Evolutionary conservation across 345 rosid genomes (phyloP).

Genomic region (Stellera chamaejasme): DNA sequence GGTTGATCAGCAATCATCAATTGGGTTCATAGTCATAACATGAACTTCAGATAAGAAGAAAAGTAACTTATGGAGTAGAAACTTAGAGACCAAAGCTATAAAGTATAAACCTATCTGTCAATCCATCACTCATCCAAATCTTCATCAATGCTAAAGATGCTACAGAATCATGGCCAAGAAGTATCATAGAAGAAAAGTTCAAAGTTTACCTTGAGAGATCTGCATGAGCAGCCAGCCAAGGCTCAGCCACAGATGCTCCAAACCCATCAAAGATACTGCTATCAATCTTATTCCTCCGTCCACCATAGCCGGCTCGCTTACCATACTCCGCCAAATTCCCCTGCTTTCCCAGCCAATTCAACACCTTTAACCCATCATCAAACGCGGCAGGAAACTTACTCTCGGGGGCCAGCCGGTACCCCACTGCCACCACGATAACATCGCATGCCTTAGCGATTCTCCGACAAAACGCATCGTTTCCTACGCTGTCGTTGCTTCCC

Average conservation of each 20-base stretch:
- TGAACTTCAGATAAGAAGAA: too few species aligned
- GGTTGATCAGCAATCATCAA: background rate
- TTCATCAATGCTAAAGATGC: too few species aligned
- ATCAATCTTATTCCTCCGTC: conserved; percentile 19
- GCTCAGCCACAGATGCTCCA: conserved; percentile 78
- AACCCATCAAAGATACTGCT: conserved; percentile 51
- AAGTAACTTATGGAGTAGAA: too few species aligned
- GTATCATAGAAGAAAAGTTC: background rate
- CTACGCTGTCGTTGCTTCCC: conserved; percentile 60
- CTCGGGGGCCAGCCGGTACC: conserved; percentile 88
- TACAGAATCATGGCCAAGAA: background rate
- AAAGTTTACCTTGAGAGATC: conserved; percentile 52
- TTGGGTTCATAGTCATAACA: too few species aligned
- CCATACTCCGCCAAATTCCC: conserved; percentile 55
- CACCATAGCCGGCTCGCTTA: conserved; percentile 29
- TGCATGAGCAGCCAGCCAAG: conserved; percentile 75
- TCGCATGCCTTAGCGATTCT: conserved; percentile 67
- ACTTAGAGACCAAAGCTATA: too few species aligned
- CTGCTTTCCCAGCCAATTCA: conserved; percentile 80
- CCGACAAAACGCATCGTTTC: conserved; percentile 66
- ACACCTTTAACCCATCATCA: conserved; percentile 74
- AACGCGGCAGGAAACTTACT: conserved; percentile 68
- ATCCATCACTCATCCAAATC: too few species aligned
- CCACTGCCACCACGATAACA: conserved; percentile 72
- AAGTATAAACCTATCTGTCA: too few species aligned